Evolutionary conservation across 208 protist species (phyloP).

Genomic region (Trypanosoma boissoni): DNA sequence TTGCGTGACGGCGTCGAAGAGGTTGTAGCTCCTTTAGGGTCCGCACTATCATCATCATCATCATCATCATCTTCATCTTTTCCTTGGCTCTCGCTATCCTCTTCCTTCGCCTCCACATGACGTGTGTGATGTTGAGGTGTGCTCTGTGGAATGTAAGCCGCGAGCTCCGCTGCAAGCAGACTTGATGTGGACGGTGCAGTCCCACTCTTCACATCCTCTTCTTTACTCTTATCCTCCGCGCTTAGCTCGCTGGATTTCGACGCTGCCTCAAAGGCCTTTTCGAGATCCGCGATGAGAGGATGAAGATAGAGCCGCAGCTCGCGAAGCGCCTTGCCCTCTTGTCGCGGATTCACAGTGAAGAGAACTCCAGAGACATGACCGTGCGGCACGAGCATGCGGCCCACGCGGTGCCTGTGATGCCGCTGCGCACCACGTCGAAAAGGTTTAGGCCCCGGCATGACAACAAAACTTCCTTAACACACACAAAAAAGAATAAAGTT

Average conservation of each 20-base stretch:
- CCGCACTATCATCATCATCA: conserved; percentile 9
- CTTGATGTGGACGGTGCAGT: conserved; percentile 16
- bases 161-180: conserved; percentile 29
- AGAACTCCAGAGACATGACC: conserved; percentile 53
- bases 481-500: too few relatives aligned
- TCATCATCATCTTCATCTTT: conserved; percentile 21
- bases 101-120: not conserved
- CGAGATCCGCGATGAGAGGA: conserved; percentile 53
- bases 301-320: conserved; percentile 69
- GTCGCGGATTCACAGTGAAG: conserved; percentile 70
- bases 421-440: conserved; percentile 30
- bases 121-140: too few relatives aligned
- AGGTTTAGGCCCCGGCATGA: not conserved
- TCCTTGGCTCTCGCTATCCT: conserved; percentile 12
- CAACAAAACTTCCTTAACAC: not conserved
- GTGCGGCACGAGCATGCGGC: conserved; percentile 66
- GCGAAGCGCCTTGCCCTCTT: conserved; percentile 57
- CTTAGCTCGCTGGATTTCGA: conserved; percentile 19
- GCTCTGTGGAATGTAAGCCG: not conserved
- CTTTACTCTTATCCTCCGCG: not conserved
- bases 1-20: conserved; percentile 6
- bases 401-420: conserved; percentile 59
- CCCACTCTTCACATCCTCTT: not conserved
- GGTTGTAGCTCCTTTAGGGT: not conserved
- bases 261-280: conserved; percentile 16